These are phyloP conservation scores for Nakazawaea ambrosiae DNA, from an alignment of 805 yeast genomes.

Conservation along the genomic window DNA sequence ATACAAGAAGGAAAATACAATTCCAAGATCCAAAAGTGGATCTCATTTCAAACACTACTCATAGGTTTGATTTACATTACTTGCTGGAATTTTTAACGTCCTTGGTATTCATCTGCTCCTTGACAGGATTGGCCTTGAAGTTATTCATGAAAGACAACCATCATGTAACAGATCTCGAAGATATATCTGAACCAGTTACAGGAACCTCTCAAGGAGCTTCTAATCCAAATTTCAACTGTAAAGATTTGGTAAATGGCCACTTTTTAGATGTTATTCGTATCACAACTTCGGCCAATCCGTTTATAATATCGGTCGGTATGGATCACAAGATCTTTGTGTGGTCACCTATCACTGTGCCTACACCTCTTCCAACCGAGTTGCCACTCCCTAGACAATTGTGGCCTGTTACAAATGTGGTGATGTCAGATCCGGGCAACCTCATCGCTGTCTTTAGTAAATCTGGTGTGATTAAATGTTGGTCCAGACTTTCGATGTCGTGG, in stretches of 20 bases:
- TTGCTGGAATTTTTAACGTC: constrained; percentile 50
- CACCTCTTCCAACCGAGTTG: constrained; percentile 37
- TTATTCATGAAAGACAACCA: constrained; percentile 24
- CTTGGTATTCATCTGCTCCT: constrained; percentile 42
- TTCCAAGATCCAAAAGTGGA: constrained; percentile 12
- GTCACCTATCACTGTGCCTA: constrained; percentile 54
- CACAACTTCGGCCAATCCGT: constrained; percentile 54
- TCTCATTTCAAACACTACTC: constrained; percentile 18
- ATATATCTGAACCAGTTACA: neutral
- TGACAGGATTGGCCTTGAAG: constrained; percentile 38
- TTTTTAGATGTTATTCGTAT: constrained; percentile 56
- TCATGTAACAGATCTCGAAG: neutral
- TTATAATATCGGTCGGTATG: constrained; percentile 63
- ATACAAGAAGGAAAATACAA: neutral
- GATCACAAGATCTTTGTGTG: constrained; percentile 69
- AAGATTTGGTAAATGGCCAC: constrained; percentile 45
- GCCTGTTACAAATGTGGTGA: constrained; percentile 54
- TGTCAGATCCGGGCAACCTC: constrained; percentile 53
- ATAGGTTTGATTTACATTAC: constrained; percentile 42
- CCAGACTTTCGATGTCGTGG: constrained; percentile 46
- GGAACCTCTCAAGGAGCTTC: constrained; percentile 5
- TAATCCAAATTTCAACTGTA: constrained; percentile 18
- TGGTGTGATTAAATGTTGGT: constrained; percentile 54
- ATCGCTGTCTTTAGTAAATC: constrained; percentile 47
- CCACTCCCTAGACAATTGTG: constrained; percentile 40